Evolutionary conservation across 208 protist genomes (phyloP), one percentile per base, ranked within the genome.

Genomic region (Leishmania amazonensis): DNA sequence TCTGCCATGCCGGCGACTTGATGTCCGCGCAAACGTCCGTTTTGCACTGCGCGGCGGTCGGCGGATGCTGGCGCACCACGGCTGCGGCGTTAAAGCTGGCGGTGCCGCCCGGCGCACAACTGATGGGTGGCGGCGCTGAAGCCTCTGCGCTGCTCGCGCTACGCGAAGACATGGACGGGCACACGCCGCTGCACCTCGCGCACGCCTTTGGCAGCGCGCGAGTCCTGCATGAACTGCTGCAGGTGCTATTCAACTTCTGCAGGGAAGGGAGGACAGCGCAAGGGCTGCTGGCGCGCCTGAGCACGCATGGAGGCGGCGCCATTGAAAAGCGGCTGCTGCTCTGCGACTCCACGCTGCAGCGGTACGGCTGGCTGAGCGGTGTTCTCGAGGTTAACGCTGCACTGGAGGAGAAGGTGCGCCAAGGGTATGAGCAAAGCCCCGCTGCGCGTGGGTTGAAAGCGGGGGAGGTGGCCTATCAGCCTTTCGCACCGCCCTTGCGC

Each of bases 41-140:
- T 40, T 79, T 97, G 85, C 94, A 97, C 84, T 93, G 88, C 76
- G 90, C 89, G 40, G 94, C 94, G 71, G 60, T 91, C 21, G 94
- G 94, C 31, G 85, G 89, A 5, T 91, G 87, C 80, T 87, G 78
- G 73, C 87, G 85, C 51, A 87, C 90, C 28, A 83, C 85, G 15
- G 85, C 85, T 38, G 80, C 70, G 0, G 86, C 90, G 47, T 68
- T 93, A 38, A 86, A 87, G 75, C 60, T 80, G 78, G 54, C 86
- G 42, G 76, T 54, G 42, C 76, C 77, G 24, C 79, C 62, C 53
- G 42, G 64, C 71, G 80, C 57, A 60, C 82, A 65, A 71, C 80
- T 77, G 75, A 85, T 68, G 68, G 83, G 54, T 42, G 84, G 54
- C 73, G 79, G 62, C 35, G 79, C 72, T 6, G 71, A 83, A 70